Base-by-base conservation (phyloP, 2,329 filamentous ascomycete species). In the Ophiocordyceps australis region DNA sequence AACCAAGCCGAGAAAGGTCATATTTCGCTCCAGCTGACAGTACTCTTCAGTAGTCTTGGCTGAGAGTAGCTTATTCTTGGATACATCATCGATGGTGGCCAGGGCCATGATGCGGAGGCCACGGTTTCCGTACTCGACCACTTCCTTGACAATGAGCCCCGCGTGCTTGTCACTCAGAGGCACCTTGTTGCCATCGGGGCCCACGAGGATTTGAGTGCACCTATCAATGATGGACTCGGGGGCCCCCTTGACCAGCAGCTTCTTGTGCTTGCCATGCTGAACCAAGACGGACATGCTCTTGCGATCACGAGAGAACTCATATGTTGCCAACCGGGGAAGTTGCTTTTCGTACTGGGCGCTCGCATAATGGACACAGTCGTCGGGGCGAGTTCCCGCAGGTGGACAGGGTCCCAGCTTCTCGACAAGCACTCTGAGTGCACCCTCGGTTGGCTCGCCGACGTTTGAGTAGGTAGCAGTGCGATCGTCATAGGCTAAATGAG, bases 231-330 rank as follows among this genome's bases (percentile, higher is more conserved):
- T 74, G 9, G 83, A 82, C 52, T 98, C 89, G 5, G 89, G 89
- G 13, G 91, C 89, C 41, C 89, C 89, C 57, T 98, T 98, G 37
- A 98, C 85, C 25, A 98, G 65, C 9, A 98, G 72, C 47, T 77
- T 83, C 55, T 89, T 71, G 27, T 71, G 53, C 25, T 62, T 59
- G 29, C 67, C 74, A 28, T 66, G 64, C 36, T 76, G 66, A 34
- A 91, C 81, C 31, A 95, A 59, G 19, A 98, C 91, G 24, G 89
- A 98, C 89, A 98, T 98, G 54, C 86, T 95, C 69, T 98, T 98
- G 34, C 89, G 73, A 52, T 98, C 89, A 40, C 89, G 74, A 2
- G 89, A 95, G 55, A 98, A 98, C 48, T 98, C 89, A 41, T 82
- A 98, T 9, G 83, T 93, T 7, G 85, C 76, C 29, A 93, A 62